These are phyloP conservation scores for Rhodotorula paludigena DNA, from an alignment of 768 basidiomycete species.

Conservation along the genomic window DNA sequence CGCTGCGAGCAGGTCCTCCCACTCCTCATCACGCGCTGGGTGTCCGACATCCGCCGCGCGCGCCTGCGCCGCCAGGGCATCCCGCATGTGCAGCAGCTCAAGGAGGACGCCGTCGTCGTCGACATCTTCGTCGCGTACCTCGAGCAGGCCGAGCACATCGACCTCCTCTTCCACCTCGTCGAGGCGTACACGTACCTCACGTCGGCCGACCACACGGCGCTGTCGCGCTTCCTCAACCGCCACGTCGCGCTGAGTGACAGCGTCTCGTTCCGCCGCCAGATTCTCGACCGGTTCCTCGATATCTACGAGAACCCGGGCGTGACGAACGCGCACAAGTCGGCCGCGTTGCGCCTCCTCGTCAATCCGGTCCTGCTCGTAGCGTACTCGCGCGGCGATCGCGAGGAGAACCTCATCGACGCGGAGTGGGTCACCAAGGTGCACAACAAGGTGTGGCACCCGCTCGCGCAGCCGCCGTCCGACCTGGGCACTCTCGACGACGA, in stretches of 20 bases:
- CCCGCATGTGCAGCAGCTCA: constrained; percentile 42
- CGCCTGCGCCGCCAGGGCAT: constrained; percentile 37
- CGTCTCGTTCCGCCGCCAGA: constrained; percentile 63
- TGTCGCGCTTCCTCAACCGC: constrained; percentile 77
- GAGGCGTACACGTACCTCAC: constrained; percentile 72
- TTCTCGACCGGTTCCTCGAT: constrained; percentile 75
- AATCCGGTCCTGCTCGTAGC: constrained; percentile 80
- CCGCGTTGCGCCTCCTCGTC: constrained; percentile 65
- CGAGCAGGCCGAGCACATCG: constrained; percentile 60
- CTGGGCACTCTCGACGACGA: constrained; percentile 58
- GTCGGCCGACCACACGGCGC: constrained; percentile 70
- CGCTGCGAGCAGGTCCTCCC: constrained; percentile 54
- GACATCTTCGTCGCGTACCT: constrained; percentile 67
- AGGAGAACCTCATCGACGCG: constrained; percentile 59
- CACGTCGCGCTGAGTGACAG: constrained; percentile 73
- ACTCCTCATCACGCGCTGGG: constrained; percentile 38
- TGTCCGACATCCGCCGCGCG: constrained; percentile 33
- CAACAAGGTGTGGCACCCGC: constrained; percentile 72
- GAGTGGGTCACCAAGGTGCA: constrained; percentile 68
- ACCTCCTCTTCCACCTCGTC: constrained; percentile 81
- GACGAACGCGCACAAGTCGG: constrained; percentile 68
- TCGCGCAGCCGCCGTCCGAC: constrained; percentile 54
- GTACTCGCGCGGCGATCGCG: constrained; percentile 56
- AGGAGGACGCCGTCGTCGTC: constrained; percentile 58
- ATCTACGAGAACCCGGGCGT: constrained; percentile 65